A percentile compares a stretch with the other conserved stretches of the same genome.
phyloP scores from a whole-genome alignment of 352 stramenopile genomes.

The Plasmopara halstedii region DNA sequence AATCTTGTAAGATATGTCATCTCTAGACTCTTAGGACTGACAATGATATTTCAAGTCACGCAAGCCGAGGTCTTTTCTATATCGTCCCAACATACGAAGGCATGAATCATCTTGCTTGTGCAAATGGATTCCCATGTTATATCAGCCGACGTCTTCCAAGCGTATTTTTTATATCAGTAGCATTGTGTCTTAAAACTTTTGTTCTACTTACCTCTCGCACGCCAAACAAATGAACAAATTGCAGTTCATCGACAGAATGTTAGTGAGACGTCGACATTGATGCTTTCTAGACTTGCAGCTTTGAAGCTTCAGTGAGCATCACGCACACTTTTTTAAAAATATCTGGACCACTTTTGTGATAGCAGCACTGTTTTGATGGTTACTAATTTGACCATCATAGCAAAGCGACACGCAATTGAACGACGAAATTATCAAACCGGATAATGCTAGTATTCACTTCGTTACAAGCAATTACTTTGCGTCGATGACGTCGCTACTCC shows the following conservation, averaged over 20 bases:
- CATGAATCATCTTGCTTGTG: not conserved
- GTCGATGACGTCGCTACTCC: conserved; percentile 7
- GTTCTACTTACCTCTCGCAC: conserved; percentile 3
- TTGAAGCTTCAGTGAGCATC: no score
- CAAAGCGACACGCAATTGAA: conserved; percentile 48
- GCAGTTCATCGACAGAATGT: conserved; percentile 44
- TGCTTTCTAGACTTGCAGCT: no score
- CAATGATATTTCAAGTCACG: conserved; percentile 50
- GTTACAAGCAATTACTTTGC: conserved; percentile 69
- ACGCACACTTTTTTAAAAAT: no score
- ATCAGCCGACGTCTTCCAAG: conserved; percentile 39
- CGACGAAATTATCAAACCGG: conserved; percentile 56
- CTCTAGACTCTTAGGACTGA: conserved; percentile 33
- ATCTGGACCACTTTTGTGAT: conserved; percentile 1
- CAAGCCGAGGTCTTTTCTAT: conserved; percentile 55
- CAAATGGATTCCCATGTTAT: conserved; percentile 13
- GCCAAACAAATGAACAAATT: conserved; percentile 69
- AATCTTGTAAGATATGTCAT: conserved; percentile 32
- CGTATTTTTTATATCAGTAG: not conserved
- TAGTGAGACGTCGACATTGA: conserved; percentile 43
- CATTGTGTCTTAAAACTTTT: not conserved
- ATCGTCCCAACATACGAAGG: conserved; percentile 66
- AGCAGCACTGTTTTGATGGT: conserved; percentile 17
- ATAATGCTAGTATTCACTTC: conserved; percentile 50
- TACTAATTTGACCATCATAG: conserved; percentile 49